A percentile compares a stretch with the other conserved stretches of the same genome.
These are phyloP conservation scores for Curvularia spicifera DNA, from an alignment of 2,329 filamentous ascomycete species.

Conservation along the genomic window DNA sequence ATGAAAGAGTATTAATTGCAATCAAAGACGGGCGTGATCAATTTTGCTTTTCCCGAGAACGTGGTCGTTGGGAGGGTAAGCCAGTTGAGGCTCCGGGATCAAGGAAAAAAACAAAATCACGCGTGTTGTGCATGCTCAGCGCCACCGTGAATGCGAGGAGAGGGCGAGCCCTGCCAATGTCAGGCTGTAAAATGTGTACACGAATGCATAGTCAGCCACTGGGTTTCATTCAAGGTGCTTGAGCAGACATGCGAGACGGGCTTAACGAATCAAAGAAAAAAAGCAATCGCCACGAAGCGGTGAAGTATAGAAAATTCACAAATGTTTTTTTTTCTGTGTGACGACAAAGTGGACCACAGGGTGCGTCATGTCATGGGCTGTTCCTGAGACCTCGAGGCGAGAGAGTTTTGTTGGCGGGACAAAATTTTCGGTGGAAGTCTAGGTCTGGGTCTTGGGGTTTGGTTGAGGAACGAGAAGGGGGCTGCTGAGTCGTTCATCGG, in stretches of 20 bases:
- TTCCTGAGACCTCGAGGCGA: constrained; percentile 19
- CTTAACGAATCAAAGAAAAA: constrained; percentile 11
- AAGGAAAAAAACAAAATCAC: background rate
- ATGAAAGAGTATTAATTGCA: background rate
- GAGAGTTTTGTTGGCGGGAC: constrained; percentile 22
- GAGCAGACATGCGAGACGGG: constrained; percentile 27
- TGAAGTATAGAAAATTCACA: constrained; percentile 34
- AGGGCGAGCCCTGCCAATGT: constrained; percentile 13
- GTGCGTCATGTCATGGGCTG: constrained; percentile 32
- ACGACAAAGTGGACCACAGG: constrained; percentile 18
- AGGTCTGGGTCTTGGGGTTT: constrained; percentile 13
- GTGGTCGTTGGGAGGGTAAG: constrained; percentile 14
- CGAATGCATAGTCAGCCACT: constrained; percentile 17
- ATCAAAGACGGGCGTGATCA: background rate
- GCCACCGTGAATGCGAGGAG: constrained; percentile 21
- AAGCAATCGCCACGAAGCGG: constrained; percentile 39
- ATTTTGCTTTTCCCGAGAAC: constrained; percentile 6
- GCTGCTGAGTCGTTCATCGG: constrained; percentile 34
- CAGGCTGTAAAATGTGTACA: constrained; percentile 11
- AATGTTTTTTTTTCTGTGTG: constrained; percentile 5
- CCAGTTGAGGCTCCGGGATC: constrained; percentile 6
- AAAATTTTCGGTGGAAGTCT: constrained; percentile 24
- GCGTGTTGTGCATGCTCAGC: background rate
- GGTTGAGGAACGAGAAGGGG: constrained; percentile 21
- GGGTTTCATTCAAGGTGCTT: constrained; percentile 15